Percentiles rank a stretch among this genome's conserved stretches.
Conservation (phyloP, 164 flowering plant genomes). For the Annona cherimola region DNA sequence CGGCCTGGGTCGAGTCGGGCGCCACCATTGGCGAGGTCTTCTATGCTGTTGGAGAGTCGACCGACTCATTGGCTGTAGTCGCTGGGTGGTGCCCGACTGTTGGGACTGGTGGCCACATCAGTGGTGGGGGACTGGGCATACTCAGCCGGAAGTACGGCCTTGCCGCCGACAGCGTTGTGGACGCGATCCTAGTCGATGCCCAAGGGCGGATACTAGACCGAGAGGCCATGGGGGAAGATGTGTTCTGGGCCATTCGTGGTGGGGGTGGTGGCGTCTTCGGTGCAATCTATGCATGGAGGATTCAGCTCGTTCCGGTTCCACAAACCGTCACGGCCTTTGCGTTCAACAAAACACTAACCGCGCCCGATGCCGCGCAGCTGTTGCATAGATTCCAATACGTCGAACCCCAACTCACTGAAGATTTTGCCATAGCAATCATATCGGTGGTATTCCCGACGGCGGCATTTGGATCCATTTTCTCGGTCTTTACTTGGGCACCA, state of each 20-base stretch:
- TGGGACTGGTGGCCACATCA: slow-evolving; percentile 10
- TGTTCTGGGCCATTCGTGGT: slow-evolving; percentile 26
- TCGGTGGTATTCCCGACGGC: background rate
- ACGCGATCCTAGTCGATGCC: slow-evolving; percentile 14
- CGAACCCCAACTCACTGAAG: slow-evolving; percentile 2
- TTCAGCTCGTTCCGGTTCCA: slow-evolving; percentile 14
- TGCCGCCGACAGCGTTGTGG: slow-evolving; percentile 15
- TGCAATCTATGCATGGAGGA: slow-evolving; percentile 11
- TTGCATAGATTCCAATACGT: slow-evolving; percentile 8
- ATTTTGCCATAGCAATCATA: slow-evolving; percentile 6
- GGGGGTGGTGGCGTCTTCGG: slow-evolving; percentile 20
- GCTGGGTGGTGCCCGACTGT: slow-evolving; percentile 24
- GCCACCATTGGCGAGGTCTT: slow-evolving; percentile 27
- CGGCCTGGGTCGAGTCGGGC: slow-evolving; percentile 26
- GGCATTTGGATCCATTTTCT: background rate
- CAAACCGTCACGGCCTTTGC: slow-evolving; percentile 18
- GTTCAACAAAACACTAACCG: background rate
- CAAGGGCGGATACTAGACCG: slow-evolving; percentile 17
- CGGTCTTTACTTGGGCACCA: slow-evolving; percentile 1
- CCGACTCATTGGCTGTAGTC: slow-evolving; percentile 14
- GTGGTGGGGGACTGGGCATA: slow-evolving; percentile 3
- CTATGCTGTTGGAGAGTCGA: slow-evolving; percentile 12
- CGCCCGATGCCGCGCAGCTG: background rate
- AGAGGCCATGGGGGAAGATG: slow-evolving; percentile 20
- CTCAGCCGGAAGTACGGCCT: slow-evolving; percentile 6